These are phyloP conservation scores for Inga laurina DNA, from an alignment of 306 rosid species.

Conservation along the genomic window DNA sequence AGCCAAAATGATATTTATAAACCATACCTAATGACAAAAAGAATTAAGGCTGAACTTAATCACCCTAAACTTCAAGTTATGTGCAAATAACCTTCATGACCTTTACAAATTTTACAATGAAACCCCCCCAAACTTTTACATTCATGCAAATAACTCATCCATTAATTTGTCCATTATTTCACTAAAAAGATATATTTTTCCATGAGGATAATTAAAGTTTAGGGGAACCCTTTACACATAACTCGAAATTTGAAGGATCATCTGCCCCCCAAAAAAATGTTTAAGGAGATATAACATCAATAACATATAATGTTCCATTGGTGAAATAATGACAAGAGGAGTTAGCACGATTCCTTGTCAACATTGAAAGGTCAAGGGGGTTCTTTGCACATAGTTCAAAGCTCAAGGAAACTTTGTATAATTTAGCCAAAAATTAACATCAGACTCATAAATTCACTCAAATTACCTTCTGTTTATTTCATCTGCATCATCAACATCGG, in stretches of 20 bases:
- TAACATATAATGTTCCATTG: not conserved
- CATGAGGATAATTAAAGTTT: too few relatives aligned
- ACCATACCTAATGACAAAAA: not conserved
- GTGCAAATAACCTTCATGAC: too few relatives aligned
- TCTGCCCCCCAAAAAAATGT: not conserved
- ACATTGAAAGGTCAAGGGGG: not conserved
- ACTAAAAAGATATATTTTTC: too few relatives aligned
- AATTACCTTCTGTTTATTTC: conserved; percentile 78
- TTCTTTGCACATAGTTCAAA: not conserved
- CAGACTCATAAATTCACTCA: conserved; percentile 28
- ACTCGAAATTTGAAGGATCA: not conserved
- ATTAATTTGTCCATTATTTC: too few relatives aligned
- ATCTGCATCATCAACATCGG: conserved; percentile 70
- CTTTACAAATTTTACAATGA: too few relatives aligned
- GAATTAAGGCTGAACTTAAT: not conserved
- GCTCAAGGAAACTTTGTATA: not conserved
- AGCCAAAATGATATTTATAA: not conserved
- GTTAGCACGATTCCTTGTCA: not conserved
- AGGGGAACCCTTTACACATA: not conserved
- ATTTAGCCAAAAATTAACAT: conserved; percentile 2
- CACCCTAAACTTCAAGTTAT: too few relatives aligned
- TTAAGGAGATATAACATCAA: not conserved
- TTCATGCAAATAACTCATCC: not conserved
- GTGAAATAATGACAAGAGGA: not conserved
- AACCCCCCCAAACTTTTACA: not conserved